A percentile compares a stretch with the other conserved stretches of the same genome.
phyloP scores from a whole-genome alignment of 805 yeast species.

The Hanseniaspora vineae region DNA sequence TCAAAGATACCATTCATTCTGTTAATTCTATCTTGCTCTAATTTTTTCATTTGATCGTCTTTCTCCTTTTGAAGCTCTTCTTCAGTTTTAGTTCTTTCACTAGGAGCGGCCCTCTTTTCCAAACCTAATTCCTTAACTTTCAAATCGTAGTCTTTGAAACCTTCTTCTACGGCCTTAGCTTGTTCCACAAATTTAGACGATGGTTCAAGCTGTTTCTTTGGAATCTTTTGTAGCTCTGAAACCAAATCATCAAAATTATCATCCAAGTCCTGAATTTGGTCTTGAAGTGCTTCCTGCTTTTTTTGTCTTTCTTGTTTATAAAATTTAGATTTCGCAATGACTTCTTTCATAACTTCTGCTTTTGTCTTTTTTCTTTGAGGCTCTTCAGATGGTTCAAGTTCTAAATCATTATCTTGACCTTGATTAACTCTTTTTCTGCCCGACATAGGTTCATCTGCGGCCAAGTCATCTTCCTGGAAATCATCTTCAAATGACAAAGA shows the following conservation, averaged over 20 bases:
- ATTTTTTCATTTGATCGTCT: conserved; percentile 42
- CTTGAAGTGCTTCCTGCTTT: conserved; percentile 45
- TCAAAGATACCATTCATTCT: conserved; percentile 62
- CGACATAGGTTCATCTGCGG: conserved; percentile 22
- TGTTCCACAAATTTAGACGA: conserved; percentile 15
- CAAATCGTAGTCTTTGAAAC: conserved; percentile 42
- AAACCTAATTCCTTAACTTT: conserved; percentile 53
- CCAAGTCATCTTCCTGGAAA: conserved; percentile 28
- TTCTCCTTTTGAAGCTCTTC: conserved; percentile 55
- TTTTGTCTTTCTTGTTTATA: conserved; percentile 66
- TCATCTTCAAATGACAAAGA: conserved; percentile 48
- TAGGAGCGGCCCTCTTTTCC: conserved; percentile 68
- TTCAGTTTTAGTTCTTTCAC: conserved; percentile 68
- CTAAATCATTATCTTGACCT: conserved; percentile 27
- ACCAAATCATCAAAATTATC: conserved; percentile 62
- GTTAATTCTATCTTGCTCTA: conserved; percentile 55
- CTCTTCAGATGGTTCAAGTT: conserved; percentile 11
- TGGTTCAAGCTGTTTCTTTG: conserved; percentile 6
- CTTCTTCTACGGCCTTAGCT: conserved; percentile 29
- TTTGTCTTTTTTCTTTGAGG: conserved; percentile 60
- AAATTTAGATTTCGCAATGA: conserved; percentile 70
- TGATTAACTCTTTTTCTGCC: conserved; percentile 25
- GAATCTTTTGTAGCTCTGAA: conserved; percentile 30
- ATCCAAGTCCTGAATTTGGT: conserved; percentile 53
- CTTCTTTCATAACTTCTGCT: conserved; percentile 76